A percentile compares a stretch with the other conserved stretches of the same genome.
Conservation (phyloP, 2,329 filamentous ascomycete genomes). For the Zelopaecilomyces penicillatus region DNA sequence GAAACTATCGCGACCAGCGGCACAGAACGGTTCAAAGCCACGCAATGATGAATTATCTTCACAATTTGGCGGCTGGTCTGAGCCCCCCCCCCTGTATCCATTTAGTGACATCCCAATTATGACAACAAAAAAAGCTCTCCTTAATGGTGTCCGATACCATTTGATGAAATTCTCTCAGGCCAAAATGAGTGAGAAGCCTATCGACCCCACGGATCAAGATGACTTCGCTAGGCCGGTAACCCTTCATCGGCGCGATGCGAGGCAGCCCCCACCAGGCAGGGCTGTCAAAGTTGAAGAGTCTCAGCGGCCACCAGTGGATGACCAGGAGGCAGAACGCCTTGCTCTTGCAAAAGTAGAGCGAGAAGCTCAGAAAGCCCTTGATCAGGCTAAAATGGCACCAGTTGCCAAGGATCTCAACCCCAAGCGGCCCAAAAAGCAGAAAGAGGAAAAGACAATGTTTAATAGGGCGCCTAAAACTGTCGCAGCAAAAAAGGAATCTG, state of each 20-base stretch:
- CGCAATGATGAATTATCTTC: slow-evolving; percentile 35
- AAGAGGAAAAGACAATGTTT: slow-evolving; percentile 79
- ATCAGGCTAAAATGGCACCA: slow-evolving; percentile 88
- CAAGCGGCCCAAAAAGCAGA: slow-evolving; percentile 53
- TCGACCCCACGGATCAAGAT: slow-evolving; percentile 61
- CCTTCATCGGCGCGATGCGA: slow-evolving; percentile 80
- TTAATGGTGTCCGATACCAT: slow-evolving; percentile 76
- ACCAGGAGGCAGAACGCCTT: slow-evolving; percentile 52
- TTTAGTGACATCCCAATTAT: slow-evolving; percentile 60
- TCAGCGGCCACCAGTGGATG: slow-evolving; percentile 38
- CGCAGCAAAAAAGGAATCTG: slow-evolving; percentile 66
- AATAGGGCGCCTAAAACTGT: slow-evolving; percentile 72
- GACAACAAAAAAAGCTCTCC: slow-evolving; percentile 71
- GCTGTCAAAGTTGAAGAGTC: slow-evolving; percentile 52
- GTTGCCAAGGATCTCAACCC: slow-evolving; percentile 51
- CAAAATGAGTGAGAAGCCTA: slow-evolving; percentile 47
- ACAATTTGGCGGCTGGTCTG: slow-evolving; percentile 50
- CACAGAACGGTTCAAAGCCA: slow-evolving; percentile 21
- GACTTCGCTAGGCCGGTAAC: slow-evolving; percentile 84
- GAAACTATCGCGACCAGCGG: slow-evolving; percentile 12
- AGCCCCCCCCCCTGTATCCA: slow-evolving; percentile 36
- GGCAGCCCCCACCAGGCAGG: slow-evolving; percentile 56
- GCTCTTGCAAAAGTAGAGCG: slow-evolving; percentile 70
- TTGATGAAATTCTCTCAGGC: slow-evolving; percentile 69
- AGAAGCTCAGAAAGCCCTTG: slow-evolving; percentile 76